Evolutionary conservation across 345 rosid genomes (phyloP).

Genomic region (Bruguiera parviflora): DNA sequence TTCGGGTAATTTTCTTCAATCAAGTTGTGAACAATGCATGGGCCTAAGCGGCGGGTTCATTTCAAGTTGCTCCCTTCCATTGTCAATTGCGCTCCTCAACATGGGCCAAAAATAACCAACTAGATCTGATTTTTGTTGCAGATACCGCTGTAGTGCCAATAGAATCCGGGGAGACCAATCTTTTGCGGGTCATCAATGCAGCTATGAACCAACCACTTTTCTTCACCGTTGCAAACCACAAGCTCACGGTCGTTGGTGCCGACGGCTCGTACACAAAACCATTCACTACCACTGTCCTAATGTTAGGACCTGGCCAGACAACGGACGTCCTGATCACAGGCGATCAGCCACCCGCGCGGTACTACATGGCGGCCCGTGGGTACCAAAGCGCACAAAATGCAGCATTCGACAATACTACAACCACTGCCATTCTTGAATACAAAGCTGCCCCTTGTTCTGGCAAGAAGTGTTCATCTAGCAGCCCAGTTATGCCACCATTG

Average conservation of each 20-base stretch:
- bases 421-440: constrained; percentile 30
- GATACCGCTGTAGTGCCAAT: constrained; percentile 24
- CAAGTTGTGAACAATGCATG: too few species aligned
- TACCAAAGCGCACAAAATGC: constrained; percentile 27
- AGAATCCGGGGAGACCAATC: constrained; percentile 29
- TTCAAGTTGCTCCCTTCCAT: too few species aligned
- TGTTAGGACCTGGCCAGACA: constrained; percentile 35
- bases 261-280: constrained; percentile 30
- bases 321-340: constrained; percentile 31
- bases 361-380: constrained; percentile 26
- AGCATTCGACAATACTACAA: constrained; percentile 29
- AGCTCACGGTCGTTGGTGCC: constrained; percentile 29
- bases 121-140: constrained; percentile 9
- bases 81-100: background rate
- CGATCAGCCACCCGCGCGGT: constrained; percentile 19
- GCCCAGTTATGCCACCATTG: constrained; percentile 25
- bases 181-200: constrained; percentile 26
- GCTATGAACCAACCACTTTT: constrained; percentile 28
- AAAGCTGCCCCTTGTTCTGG: constrained; percentile 24
- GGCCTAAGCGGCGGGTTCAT: too few species aligned
- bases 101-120: background rate
- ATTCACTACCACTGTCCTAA: constrained; percentile 25
- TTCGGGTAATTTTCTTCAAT: too few species aligned
- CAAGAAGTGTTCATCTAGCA: constrained; percentile 11
- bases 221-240: constrained; percentile 29